Base-by-base conservation (phyloP, 306 rosid species). In the Adenanthera pavonina region DNA sequence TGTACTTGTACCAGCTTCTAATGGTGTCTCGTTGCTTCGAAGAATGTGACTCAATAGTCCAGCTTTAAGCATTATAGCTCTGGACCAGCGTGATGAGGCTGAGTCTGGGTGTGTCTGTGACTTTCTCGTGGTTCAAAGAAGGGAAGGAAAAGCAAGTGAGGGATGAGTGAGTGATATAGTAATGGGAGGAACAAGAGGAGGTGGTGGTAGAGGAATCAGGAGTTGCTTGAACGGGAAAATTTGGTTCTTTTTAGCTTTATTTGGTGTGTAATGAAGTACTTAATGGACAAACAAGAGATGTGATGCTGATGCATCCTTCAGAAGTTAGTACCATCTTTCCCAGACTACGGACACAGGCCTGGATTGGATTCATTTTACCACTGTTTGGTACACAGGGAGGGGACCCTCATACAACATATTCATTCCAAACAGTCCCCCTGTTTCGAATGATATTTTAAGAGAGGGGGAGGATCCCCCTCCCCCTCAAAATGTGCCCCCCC, bases 171-270 rank as follows among this genome's bases (percentile, higher is more conserved):
- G 34, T 16, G 20, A 16, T 65, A 43, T 35, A 35, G 38, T 74
- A 46, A 38, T 40, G 47, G 44, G 54, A 15, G 0, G 69, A 15
- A 5, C 19, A 35, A 46, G 69, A 35, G 20, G 19, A 1, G 19
- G 16, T 34, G 43, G 69, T 13, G 2, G 16, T 62, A 30, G n/a
- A 14, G 85, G 97, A 94, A 94, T 94, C 90, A 56, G 40, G 56
- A 84, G 87, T 91, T 92, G 78, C 97, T 93, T 95, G 77, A 78
- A 77, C 88, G 68, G 86, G 87, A 77, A 91, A 91, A 79, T 75
- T 16, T 68, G 78, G 53, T 59, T 69, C 86, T 81, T 87, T 82
- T 83, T 80, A 79, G 69, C 89, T 79, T 88, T 86, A 69, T 77
- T 7, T 44, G 15, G n/a, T n/a, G 10, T 66, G 30, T 72, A 77